Evolutionary conservation across 2,329 filamentous ascomycete genomes (phyloP), one percentile per base, ranked within the genome.

Genomic region (Aspergillus neoniger): DNA sequence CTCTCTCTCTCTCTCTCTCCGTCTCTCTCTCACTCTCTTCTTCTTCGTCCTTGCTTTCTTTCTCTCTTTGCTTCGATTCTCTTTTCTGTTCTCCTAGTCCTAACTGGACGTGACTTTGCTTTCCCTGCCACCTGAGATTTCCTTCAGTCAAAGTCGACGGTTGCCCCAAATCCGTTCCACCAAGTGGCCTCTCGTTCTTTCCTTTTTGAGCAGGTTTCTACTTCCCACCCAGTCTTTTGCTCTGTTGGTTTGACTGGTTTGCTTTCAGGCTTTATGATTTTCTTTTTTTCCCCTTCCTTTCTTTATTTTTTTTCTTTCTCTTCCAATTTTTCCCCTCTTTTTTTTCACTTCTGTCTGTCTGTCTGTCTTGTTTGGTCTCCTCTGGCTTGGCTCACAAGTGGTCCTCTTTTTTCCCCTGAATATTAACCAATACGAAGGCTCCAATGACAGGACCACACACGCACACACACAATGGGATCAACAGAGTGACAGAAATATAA

Each of bases 371-470:
- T 17, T 25, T 59, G 15, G 32, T 28, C 30, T 15, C 15, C n/a
- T 50, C 38, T 49, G 41, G 25, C 15, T 54, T 59, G 30, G 12
- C 36, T 53, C 17, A 7, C 12, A 49, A 23, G 39, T 39, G 53
- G 28, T 47, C 41, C 32, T 36, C 32, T 36, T 36, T 36, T 32
- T 19, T 38, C 39, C 53, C 53, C 53, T 55, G 53, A 43, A 32
- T 44, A 47, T 55, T 55, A 55, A 55, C 53, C 53, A 55, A 55
- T 55, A 55, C 53, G 53, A 55, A 43, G 53, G 23, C 38, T 32
- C 53, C 53, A 55, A 55, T 28, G 50, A 17, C 50, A 21, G 36
- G 43, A 55, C 48, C 58, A 61, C 28, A 50, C 50, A 56, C 59
- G 43, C 50, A 38, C 50, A 32, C 50, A 56, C 59, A 49, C 50